Evolutionary conservation across 306 rosid species (phyloP).

Genomic region (Rosa rugosa): DNA sequence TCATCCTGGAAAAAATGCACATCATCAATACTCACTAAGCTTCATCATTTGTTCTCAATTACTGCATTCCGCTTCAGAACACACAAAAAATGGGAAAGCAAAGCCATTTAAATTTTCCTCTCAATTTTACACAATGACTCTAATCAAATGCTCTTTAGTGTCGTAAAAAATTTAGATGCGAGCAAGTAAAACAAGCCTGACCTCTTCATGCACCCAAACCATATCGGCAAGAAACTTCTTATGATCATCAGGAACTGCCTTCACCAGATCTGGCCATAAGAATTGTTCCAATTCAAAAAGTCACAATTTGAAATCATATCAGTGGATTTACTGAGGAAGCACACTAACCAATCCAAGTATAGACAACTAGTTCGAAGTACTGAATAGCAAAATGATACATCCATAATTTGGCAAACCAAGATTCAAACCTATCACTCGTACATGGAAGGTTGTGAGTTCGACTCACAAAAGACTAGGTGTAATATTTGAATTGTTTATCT

Average conservation of each 20-base stretch:
- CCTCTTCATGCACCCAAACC: conserved; percentile 98
- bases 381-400: background rate
- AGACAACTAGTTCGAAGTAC: background rate
- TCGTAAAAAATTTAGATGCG: background rate
- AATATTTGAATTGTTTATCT: no score
- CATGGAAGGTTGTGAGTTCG: fast-evolving
- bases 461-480: no score
- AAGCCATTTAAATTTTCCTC: background rate
- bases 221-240: conserved; percentile 82
- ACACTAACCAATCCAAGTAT: background rate
- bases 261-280: conserved; percentile 67
- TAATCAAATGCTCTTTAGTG: background rate
- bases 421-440: no score
- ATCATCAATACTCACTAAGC: conserved; percentile 15
- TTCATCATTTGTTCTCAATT: conserved; percentile 24
- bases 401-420: background rate
- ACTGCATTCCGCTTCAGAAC: conserved; percentile 17
- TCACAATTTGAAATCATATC: background rate
- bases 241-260: conserved; percentile 89
- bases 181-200: conserved; percentile 28
- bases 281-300: background rate
- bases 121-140: background rate
- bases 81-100: background rate
- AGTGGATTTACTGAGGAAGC: background rate
- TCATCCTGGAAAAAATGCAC: conserved; percentile 53